Percentiles rank a stretch among this genome's conserved stretches.
phyloP scores from a whole-genome alignment of 129 eudicot genomes.

The Sambucus nigra region DNA sequence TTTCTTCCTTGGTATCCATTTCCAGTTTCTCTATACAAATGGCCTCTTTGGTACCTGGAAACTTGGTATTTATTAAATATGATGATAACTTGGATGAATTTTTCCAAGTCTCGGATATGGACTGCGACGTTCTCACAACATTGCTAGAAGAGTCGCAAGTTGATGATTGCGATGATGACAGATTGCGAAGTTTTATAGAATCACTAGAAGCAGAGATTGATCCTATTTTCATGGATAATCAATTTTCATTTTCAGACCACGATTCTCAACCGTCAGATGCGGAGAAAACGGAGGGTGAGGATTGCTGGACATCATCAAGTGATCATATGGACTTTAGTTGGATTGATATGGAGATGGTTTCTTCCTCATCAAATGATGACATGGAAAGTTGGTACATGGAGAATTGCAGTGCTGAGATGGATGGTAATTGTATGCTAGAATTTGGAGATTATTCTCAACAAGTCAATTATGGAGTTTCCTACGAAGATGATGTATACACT shows the following conservation, averaged over 20 bases:
- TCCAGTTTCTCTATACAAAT: slow-evolving; percentile 1
- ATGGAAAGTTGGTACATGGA: slow-evolving; percentile 17
- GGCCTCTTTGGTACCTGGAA: slow-evolving; percentile 47
- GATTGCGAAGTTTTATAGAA: slow-evolving; percentile 35
- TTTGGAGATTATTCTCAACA: slow-evolving; percentile 2
- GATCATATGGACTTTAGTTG: slow-evolving; percentile 32
- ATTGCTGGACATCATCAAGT: slow-evolving; percentile 6
- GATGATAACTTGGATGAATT: slow-evolving; percentile 16
- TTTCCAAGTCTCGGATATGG: slow-evolving; percentile 24
- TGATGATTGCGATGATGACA: slow-evolving; percentile 46
- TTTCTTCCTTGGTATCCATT: neutral
- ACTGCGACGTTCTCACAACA: slow-evolving; percentile 43
- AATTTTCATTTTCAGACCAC: neutral
- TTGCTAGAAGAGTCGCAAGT: slow-evolving; percentile 51
- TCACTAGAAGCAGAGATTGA: slow-evolving; percentile 61
- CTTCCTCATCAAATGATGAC: slow-evolving; percentile 16
- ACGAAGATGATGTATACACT: slow-evolving; percentile 11
- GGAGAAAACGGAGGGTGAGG: slow-evolving; percentile 10
- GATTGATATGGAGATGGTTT: slow-evolving; percentile 29
- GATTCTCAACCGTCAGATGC: neutral
- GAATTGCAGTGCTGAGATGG: neutral
- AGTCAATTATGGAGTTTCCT: neutral
- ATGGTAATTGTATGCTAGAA: neutral
- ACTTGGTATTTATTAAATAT: slow-evolving; percentile 20
- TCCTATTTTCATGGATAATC: slow-evolving; percentile 24